Base-by-base conservation (phyloP, 495 filamentous ascomycete species). In the Tuber umbilicatum region DNA sequence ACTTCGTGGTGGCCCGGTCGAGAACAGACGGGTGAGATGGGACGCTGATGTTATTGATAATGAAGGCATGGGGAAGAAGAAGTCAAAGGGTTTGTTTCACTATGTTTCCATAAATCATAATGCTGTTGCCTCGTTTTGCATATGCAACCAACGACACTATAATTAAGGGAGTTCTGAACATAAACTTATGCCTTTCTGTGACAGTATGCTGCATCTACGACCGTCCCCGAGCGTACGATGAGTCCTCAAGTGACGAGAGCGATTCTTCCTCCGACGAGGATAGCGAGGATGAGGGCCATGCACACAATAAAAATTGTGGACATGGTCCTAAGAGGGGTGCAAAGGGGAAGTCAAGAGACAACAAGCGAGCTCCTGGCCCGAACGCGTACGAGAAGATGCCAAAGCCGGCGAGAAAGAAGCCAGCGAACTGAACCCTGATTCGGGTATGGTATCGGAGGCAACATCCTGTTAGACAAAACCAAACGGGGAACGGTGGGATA, bases 171-270 rank as follows among this genome's bases (percentile, higher is more conserved):
- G 55, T 16, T 64, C 16, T 4, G 42, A 74, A 69, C 67, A 78
- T 16, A 55, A 40, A 35, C 43, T 80, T 71, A 75, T 40, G 21
- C 47, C 55, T 27, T 38, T 69, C 50, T 14, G 47, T 64, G 45
- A 68, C 79, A 97, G 96, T 98, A 37, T 99, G 95, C 88, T 99
- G 95, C 83, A 98, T 98, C 82, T 99, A 97, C 86, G 94, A 97
- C 85, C 91, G 92, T 75, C 89, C 92, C 3, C 90, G 90, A 71
- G 89, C 87, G 60, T 89, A 94, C 14, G 95, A 91, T 83, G 95
- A 97, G 83, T 97, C 93, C 23, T 93, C 89, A 76, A 91, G 91
- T 74, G 91, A 94, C 79, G 91, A 90, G 39, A 87, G 90, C 19
- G 86, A 87, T 70, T 90, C 89, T 40, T 89, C 87, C 67, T 89